Conservation (phyloP, 2,329 filamentous ascomycete species). For the Cladosporium halotolerans region DNA sequence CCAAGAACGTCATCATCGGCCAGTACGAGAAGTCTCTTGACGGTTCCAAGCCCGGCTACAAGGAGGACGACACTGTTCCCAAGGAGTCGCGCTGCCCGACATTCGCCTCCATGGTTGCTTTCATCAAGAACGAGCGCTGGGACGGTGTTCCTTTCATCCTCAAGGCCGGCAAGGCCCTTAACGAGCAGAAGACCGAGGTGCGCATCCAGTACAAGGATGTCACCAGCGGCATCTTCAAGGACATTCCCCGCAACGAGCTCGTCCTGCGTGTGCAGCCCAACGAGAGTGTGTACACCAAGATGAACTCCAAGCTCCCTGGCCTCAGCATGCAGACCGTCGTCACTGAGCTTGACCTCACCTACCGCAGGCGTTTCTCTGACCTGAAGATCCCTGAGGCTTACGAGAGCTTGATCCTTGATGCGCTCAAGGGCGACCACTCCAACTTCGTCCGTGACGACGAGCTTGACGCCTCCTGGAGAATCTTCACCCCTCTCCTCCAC, state of each 20-base stretch:
- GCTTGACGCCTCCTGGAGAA: conserved; percentile 94
- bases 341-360: conserved; percentile 96
- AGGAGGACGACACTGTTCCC: conserved; percentile 96
- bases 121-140: conserved; percentile 99
- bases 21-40: conserved; percentile 97
- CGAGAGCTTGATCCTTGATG: conserved; percentile 94
- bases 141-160: conserved; percentile 98
- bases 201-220: conserved; percentile 99
- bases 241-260: conserved; percentile 97
- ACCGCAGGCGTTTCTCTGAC: conserved; percentile 96
- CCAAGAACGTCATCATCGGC: conserved; percentile 99
- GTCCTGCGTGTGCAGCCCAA: conserved; percentile 99
- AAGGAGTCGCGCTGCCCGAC: conserved; percentile 97
- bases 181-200: conserved; percentile 99
- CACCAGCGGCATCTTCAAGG: conserved; percentile 98
- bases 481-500: conserved; percentile 94
- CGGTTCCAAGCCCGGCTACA: conserved; percentile 93
- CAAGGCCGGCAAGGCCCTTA: conserved; percentile 95
- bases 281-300: conserved; percentile 99
- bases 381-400: conserved; percentile 99
- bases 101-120: conserved; percentile 93
- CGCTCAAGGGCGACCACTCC: conserved; percentile 97
- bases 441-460: conserved; percentile 98
- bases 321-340: conserved; percentile 99
- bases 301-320: conserved; percentile 99